Conservation (phyloP, 306 rosid genomes). For the Parietaria judaica region DNA sequence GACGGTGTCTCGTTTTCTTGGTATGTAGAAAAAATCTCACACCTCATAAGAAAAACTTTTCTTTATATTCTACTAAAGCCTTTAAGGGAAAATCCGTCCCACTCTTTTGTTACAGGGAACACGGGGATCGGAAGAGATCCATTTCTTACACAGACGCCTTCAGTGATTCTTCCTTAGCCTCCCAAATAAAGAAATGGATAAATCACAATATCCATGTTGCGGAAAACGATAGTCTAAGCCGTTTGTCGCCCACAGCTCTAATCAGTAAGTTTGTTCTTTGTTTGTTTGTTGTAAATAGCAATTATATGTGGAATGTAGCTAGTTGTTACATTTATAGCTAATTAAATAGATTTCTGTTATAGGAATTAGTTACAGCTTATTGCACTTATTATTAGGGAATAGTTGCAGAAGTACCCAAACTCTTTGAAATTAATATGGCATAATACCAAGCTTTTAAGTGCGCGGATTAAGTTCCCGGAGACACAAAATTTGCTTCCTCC, state of each 20-base stretch:
- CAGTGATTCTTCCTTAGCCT: conserved; percentile 42
- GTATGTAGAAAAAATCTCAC: conserved; percentile 28
- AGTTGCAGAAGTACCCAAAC: too few relatives aligned
- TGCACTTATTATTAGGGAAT: too few relatives aligned
- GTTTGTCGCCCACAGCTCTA: conserved; percentile 44
- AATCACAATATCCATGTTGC: conserved; percentile 29
- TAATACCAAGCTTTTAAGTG: too few relatives aligned
- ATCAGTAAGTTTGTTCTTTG: conserved; percentile 34
- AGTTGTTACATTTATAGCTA: too few relatives aligned
- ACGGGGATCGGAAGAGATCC: conserved; percentile 61
- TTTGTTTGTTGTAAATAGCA: neutral
- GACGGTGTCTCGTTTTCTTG: conserved; percentile 55
- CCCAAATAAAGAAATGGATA: conserved; percentile 44
- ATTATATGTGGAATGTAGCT: too few relatives aligned
- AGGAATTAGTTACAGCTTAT: too few relatives aligned
- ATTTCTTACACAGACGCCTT: conserved; percentile 47
- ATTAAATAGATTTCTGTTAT: too few relatives aligned
- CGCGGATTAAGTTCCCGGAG: too few relatives aligned
- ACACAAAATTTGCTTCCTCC: too few relatives aligned
- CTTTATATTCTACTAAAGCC: conserved; percentile 1
- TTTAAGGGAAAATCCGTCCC: conserved; percentile 8
- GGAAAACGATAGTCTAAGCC: conserved; percentile 31
- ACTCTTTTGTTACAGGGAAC: conserved; percentile 34
- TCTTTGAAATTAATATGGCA: too few relatives aligned
- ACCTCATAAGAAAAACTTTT: neutral